Percentiles rank a stretch among this genome's conserved stretches.
Evolutionary conservation across 2,329 filamentous ascomycete genomes (phyloP).

Genomic region (Trichophyton verrucosum): DNA sequence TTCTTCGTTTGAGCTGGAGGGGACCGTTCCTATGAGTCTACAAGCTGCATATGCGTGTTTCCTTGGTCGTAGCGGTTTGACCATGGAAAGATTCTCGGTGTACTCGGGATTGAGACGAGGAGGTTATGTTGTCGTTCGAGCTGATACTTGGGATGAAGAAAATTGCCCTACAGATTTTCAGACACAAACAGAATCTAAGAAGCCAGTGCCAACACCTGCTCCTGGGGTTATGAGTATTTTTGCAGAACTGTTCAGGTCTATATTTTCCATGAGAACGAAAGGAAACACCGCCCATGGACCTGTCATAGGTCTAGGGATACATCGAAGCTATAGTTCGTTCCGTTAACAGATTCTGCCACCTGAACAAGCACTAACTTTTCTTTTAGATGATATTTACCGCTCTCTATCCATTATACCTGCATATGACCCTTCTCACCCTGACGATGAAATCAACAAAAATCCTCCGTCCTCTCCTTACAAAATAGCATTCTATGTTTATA

Average conservation of each 20-base stretch:
- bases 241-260: conserved; percentile 23
- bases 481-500: conserved; percentile 73
- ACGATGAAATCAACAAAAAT: conserved; percentile 19
- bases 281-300: conserved; percentile 33
- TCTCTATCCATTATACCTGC: conserved; percentile 61
- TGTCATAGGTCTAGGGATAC: conserved; percentile 41
- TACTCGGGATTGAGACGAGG: conserved; percentile 71
- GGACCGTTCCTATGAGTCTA: conserved; percentile 72
- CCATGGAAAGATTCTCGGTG: conserved; percentile 73
- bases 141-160: conserved; percentile 39
- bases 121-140: conserved; percentile 70
- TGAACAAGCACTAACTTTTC: conserved; percentile 37
- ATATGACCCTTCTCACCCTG: conserved; percentile 45
- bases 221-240: conserved; percentile 22
- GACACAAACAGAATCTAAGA: not conserved
- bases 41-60: conserved; percentile 82
- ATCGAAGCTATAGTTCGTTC: conserved; percentile 39
- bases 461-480: conserved; percentile 43
- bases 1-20: conserved; percentile 38
- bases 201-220: conserved; percentile 7
- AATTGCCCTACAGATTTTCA: not conserved
- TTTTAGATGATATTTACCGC: conserved; percentile 60
- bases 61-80: conserved; percentile 53
- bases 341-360: not conserved
- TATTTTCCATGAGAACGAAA: conserved; percentile 19